These are phyloP conservation scores for Eucalyptus erythrocorys DNA, from an alignment of 345 rosid genomes.

Conservation along the genomic window DNA sequence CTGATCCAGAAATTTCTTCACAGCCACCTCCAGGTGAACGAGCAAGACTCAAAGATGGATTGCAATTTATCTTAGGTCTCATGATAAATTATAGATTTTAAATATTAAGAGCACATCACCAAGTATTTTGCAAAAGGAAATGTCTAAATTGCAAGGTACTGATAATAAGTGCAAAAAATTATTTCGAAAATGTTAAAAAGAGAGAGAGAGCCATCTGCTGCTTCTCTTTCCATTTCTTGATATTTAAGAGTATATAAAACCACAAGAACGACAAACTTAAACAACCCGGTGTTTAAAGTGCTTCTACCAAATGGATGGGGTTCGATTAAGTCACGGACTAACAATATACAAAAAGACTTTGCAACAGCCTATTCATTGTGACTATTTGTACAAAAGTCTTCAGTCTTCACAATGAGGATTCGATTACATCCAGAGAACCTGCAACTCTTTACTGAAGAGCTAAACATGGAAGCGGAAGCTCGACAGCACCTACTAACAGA, in stretches of 20 bases:
- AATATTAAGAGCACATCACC: neutral
- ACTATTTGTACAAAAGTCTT: neutral
- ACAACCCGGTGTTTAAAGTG: neutral
- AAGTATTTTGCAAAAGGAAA: neutral
- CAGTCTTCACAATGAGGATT: neutral
- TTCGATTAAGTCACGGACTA: neutral
- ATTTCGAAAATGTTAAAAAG: neutral
- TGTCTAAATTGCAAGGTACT: neutral
- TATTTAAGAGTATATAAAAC: neutral
- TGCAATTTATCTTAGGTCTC: neutral
- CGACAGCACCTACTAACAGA: too few relatives aligned
- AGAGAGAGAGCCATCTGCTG: neutral
- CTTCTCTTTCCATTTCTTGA: neutral
- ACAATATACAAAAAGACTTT: neutral
- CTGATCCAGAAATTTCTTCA: constrained; percentile 94
- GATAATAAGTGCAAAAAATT: neutral
- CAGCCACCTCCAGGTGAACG: constrained; percentile 77
- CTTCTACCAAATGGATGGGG: neutral
- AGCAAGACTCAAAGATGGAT: neutral
- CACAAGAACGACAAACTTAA: neutral
- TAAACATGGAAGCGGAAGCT: too few relatives aligned
- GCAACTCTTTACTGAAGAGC: too few relatives aligned
- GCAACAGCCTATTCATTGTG: neutral
- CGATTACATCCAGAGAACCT: neutral
- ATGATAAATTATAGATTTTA: neutral